Evolutionary conservation across 768 basidiomycete species (phyloP).

Genomic region (Xerocomellus chrysenteron): DNA sequence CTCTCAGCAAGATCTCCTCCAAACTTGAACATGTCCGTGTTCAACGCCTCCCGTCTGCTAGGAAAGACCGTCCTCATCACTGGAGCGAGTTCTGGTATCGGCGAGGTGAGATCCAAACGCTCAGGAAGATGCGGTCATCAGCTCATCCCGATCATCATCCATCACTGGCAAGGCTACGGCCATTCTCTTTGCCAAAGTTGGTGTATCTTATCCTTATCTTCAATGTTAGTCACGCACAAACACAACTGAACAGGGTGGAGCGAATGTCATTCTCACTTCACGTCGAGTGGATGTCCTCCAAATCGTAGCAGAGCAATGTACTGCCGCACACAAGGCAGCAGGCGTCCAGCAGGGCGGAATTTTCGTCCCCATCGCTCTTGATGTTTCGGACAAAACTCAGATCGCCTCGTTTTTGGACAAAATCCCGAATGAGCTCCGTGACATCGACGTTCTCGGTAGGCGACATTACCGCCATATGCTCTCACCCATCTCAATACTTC

Average conservation of each 20-base stretch:
- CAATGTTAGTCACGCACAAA: background rate
- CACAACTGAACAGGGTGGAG: conserved; percentile 58
- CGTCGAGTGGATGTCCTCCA: conserved; percentile 73
- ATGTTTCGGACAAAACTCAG: conserved; percentile 76
- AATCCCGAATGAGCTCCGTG: conserved; percentile 64
- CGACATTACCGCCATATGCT: background rate
- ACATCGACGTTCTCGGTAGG: conserved; percentile 83
- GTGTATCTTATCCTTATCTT: conserved; percentile 1
- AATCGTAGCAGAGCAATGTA: conserved; percentile 65
- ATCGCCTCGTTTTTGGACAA: conserved; percentile 69
- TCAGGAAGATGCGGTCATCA: background rate
- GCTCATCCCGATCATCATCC: background rate
- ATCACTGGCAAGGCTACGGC: conserved; percentile 66
- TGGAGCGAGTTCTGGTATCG: conserved; percentile 88
- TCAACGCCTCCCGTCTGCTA: conserved; percentile 75
- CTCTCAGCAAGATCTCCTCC: background rate
- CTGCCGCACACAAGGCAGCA: conserved; percentile 67
- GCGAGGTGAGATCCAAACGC: conserved; percentile 56
- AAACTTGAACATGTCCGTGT: conserved; percentile 75
- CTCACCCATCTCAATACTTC: background rate
- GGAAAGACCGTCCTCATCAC: conserved; percentile 88
- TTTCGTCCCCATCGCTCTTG: conserved; percentile 69
- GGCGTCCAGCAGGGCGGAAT: conserved; percentile 75
- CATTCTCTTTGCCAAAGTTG: conserved; percentile 82
- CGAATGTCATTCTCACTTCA: conserved; percentile 84